Evolutionary conservation across 2,329 filamentous ascomycete species (phyloP).

Genomic region (Pseudogymnoascus sp.): DNA sequence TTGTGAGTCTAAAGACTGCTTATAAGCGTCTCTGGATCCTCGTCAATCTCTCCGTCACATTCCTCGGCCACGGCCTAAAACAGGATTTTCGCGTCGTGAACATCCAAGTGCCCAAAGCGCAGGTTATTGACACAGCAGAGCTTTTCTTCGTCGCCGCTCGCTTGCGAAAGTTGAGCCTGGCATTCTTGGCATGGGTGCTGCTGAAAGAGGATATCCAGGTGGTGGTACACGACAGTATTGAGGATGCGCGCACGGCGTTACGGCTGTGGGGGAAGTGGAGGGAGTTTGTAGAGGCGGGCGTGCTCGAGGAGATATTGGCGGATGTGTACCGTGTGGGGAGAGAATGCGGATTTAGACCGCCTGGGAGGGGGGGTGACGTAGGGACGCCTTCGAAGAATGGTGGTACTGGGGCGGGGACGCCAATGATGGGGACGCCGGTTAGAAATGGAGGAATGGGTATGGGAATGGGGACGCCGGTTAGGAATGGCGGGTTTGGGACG

Average conservation of each 20-base stretch:
- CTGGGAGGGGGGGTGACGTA: constrained; percentile 20
- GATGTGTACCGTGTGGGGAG: constrained; percentile 69
- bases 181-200: constrained; percentile 85
- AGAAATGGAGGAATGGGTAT: neutral
- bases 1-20: constrained; percentile 79
- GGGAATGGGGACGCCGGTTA: neutral
- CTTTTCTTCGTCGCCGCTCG: constrained; percentile 78
- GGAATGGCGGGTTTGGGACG: neutral
- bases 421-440: neutral
- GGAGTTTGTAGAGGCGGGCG: constrained; percentile 79
- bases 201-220: constrained; percentile 92
- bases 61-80: constrained; percentile 86
- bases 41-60: constrained; percentile 86
- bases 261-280: constrained; percentile 83
- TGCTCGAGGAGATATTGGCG: constrained; percentile 73
- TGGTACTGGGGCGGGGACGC: neutral
- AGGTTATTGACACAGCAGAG: constrained; percentile 91
- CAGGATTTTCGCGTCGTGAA: constrained; percentile 98
- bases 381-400: neutral
- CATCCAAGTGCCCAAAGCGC: constrained; percentile 82
- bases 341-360: constrained; percentile 50
- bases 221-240: constrained; percentile 88
- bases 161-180: constrained; percentile 78
- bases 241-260: constrained; percentile 85
- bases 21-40: constrained; percentile 99